Percentiles rank a stretch among this genome's conserved stretches.
phyloP scores from a whole-genome alignment of 345 rosid genomes.

The Eucalyptus caleyi region DNA sequence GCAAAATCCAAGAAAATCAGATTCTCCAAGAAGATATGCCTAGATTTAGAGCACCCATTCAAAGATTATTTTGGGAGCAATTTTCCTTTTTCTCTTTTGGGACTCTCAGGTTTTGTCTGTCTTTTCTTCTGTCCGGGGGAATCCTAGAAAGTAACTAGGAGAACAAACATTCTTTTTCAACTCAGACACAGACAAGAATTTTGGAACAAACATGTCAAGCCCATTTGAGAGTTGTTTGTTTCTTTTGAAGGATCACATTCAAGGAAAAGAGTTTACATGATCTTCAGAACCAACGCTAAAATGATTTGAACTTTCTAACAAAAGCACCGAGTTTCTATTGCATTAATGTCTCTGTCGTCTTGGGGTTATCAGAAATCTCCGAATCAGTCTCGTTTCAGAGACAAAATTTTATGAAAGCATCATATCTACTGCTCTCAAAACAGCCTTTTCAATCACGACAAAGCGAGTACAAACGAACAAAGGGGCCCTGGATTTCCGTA shows the following conservation, averaged over 20 bases:
- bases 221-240: background rate
- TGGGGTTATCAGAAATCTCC: background rate
- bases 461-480: background rate
- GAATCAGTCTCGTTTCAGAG: background rate
- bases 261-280: background rate
- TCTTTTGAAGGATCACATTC: background rate
- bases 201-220: background rate
- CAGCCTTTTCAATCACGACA: background rate
- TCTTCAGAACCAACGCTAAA: background rate
- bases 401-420: background rate
- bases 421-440: background rate
- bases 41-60: background rate
- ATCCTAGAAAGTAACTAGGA: slow-evolving; percentile 3
- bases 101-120: background rate
- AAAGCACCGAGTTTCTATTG: background rate
- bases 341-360: background rate
- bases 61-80: slow-evolving; percentile 9
- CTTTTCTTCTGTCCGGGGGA: slow-evolving; percentile 5
- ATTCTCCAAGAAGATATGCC: slow-evolving; percentile 8
- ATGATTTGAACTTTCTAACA: background rate
- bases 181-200: background rate
- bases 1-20: slow-evolving; percentile 2
- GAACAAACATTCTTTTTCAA: background rate
- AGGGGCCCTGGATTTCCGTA: background rate
- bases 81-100: background rate